Percentiles rank a stretch among this genome's conserved stretches.
phyloP scores from a whole-genome alignment of 805 yeast species.

The Hanseniaspora meyeri region DNA sequence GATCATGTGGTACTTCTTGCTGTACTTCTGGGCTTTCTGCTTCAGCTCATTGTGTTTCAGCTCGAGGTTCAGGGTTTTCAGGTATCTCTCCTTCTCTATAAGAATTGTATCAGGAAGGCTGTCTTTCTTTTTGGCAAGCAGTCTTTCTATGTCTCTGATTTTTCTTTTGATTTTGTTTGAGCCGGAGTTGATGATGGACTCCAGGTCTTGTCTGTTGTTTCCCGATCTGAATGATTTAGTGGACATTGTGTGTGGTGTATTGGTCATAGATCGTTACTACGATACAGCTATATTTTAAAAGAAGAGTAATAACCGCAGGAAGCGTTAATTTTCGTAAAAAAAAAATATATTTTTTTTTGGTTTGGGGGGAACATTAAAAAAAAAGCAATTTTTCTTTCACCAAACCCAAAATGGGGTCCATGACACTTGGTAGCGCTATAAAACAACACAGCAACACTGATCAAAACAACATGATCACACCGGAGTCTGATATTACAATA shows the following conservation, averaged over 20 bases:
- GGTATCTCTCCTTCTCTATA: conserved; percentile 61
- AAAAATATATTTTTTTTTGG: too few species aligned
- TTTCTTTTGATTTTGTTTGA: conserved; percentile 60
- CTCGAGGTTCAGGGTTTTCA: conserved; percentile 52
- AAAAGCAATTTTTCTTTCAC: neutral
- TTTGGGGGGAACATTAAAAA: too few species aligned
- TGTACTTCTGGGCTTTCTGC: conserved; percentile 37
- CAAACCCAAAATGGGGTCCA: too few species aligned
- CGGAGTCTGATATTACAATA: neutral
- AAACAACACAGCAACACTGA: too few species aligned
- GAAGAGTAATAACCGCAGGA: too few species aligned
- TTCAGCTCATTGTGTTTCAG: conserved; percentile 37
- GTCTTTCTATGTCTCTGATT: conserved; percentile 73
- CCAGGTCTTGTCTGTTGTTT: conserved; percentile 26
- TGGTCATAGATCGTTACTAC: too few species aligned
- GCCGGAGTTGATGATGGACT: conserved; percentile 29
- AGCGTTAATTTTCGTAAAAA: too few species aligned
- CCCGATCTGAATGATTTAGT: conserved; percentile 13
- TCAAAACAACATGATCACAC: too few species aligned
- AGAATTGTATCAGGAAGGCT: conserved; percentile 52
- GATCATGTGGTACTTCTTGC: conserved; percentile 82
- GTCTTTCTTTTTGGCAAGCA: conserved; percentile 42
- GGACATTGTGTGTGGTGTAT: neutral
- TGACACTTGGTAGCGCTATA: neutral
- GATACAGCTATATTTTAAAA: neutral